Percentiles rank a stretch among this genome's conserved stretches.
These are phyloP conservation scores for Castanopsis chinensis DNA, from an alignment of 306 rosid species.

Conservation along the genomic window DNA sequence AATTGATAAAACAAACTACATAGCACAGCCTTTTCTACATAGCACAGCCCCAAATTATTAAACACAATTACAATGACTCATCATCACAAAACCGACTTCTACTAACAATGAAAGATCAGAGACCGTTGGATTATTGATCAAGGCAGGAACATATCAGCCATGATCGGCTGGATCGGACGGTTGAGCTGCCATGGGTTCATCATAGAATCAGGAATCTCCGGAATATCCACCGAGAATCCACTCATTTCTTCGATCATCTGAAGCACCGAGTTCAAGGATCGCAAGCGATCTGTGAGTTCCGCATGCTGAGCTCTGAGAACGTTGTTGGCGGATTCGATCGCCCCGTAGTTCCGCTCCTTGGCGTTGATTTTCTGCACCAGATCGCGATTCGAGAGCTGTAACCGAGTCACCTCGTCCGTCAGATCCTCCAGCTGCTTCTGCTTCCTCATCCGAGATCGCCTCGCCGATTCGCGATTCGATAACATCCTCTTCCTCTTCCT, in stretches of 20 bases:
- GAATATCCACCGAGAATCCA: conserved; percentile 61
- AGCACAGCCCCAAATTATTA: too few relatives aligned
- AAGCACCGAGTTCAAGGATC: conserved; percentile 66
- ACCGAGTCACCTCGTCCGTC: conserved; percentile 46
- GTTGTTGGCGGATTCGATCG: conserved; percentile 49
- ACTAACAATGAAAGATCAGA: too few relatives aligned
- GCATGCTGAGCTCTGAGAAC: conserved; percentile 59
- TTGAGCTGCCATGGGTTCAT: conserved; percentile 72
- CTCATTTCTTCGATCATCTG: conserved; percentile 71
- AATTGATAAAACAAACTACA: too few relatives aligned
- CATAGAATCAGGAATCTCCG: conserved; percentile 71
- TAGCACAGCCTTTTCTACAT: too few relatives aligned
- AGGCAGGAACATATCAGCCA: conserved; percentile 51
- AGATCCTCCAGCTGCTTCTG: conserved; percentile 87
- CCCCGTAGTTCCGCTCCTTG: conserved; percentile 56
- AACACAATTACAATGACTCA: too few relatives aligned
- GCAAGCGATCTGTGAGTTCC: conserved; percentile 74
- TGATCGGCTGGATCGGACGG: conserved; percentile 42
- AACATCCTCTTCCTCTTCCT: conserved; percentile 92
- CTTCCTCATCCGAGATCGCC: conserved; percentile 89
- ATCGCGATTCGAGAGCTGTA: conserved; percentile 47
- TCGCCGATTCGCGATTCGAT: conserved; percentile 89
- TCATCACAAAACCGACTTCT: too few relatives aligned
- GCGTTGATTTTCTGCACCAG: conserved; percentile 41
- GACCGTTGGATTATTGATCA: conserved; percentile 22